Evolutionary conservation across 805 yeast species (phyloP), one percentile per base, ranked within the genome.

Genomic region (Metschnikowia matae): DNA sequence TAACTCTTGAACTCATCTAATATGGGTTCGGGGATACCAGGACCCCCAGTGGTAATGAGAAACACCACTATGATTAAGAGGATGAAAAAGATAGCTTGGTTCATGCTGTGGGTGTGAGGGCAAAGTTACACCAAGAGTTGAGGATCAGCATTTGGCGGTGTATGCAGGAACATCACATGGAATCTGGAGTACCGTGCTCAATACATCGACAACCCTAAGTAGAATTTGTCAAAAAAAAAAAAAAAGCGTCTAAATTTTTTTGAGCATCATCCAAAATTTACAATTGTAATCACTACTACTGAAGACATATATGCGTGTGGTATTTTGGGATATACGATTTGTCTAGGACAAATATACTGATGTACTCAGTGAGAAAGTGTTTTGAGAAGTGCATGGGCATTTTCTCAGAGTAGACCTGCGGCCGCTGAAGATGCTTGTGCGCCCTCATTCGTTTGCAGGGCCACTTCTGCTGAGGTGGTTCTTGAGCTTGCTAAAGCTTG

Each of bases 31-130:
- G 70, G 71, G 45, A 51, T 52, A 8, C 49, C 50, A 29, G 65
- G 60, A 2, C 68, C 67, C 6, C 59, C 55, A 15, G 70, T 71
- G 39, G 71, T 54, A 32, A 65, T 52, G 10, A 71, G 55, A 54
- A 72, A 67, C 17, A 71, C 58, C 52, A 72, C 60, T 35, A 71
- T 57, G 20, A 73, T 58, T 48, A 72, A 54, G 60, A 57, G 21
- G 26, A 69, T 66, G 23, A 71, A 48, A 44, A 70, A 55, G 44
- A 70, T 65, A 48, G 68, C 73, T 34, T 72, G 60, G 51, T 71
- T 74, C 54, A 55, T 48, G 39, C 23, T 45, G 38, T 15, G 10
- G 48, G 3, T 29, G 34, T 17, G 41, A 37, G 45, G 31, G 43
- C 34, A 40, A 40, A 34, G 29, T 23, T 17, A 42, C 38, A 21